Base-by-base conservation (phyloP, 768 basidiomycete genomes). In the Cyclocybe cylindracea region DNA sequence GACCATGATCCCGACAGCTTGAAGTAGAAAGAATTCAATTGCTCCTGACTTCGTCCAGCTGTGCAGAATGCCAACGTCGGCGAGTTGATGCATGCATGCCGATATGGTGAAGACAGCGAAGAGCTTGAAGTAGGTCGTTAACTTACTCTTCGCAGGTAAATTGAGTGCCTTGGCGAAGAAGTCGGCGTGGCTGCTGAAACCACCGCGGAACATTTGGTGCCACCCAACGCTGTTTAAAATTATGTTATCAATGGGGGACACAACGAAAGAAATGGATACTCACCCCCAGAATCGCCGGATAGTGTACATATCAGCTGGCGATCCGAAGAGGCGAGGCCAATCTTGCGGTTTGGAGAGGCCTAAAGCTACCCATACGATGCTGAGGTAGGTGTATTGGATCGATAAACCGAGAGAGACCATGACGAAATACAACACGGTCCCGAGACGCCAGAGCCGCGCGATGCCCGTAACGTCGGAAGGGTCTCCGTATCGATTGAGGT, bases 231-330 rank as follows among this genome's bases (percentile, higher is more conserved):
- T 63, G 66, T 14, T 69, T 37, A 10, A 3, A 13, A 11, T 31
- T 19, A 10, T 34, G 39, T 32, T 46, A 50, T 29, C 19, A 31
- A n/a, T 34, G 33, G 4, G 24, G 39, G 7, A 9, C 3, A 33
- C n/a, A 42, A 14, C 43, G 33, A 14, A 49, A 45, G n/a, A 18
- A 37, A 36, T 18, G 14, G 16, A 46, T n/a, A 62, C 70, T 53
- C 49, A 75, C 75, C 73, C 66, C 75, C 75, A 76, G 31, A 71
- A 66, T 9, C 61, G 60, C 18, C 70, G 66, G 13, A 77, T 48
- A 0, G 71, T 71, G 51, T 70, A 74, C 7, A 68, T 67, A 16
- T 75, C 68, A 2, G 46, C 37, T 44, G 56, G 61, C 13, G 45
- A 46, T 0, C 72, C 72, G 44, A 68, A 75, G 5, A 72, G 14